Percentiles rank a stretch among this genome's conserved stretches.
Evolutionary conservation across 495 filamentous ascomycete species (phyloP).

Genomic region (Penicillium salamii): DNA sequence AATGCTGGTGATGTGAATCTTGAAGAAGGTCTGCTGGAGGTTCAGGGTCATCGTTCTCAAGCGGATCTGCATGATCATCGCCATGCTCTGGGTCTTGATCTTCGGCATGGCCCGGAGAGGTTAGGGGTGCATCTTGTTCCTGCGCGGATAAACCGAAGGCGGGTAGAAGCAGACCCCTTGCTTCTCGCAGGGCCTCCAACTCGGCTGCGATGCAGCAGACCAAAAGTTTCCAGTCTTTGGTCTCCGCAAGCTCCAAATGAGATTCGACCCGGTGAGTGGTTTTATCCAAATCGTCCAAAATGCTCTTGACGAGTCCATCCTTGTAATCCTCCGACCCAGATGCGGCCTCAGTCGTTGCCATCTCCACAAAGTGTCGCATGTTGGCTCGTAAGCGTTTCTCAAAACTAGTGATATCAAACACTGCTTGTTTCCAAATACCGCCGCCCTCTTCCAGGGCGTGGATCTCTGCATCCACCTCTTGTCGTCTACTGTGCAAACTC

Average conservation of each 20-base stretch:
- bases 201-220: conserved; percentile 88
- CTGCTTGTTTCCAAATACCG: conserved; percentile 71
- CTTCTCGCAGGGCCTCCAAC: conserved; percentile 75
- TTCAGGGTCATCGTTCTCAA: conserved; percentile 32
- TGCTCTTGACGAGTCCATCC: conserved; percentile 29
- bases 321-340: conserved; percentile 12
- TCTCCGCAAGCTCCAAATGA: conserved; percentile 40
- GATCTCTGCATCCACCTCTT: conserved; percentile 64
- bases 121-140: conserved; percentile 3
- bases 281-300: conserved; percentile 43
- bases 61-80: conserved; percentile 12
- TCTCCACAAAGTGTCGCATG: conserved; percentile 45
- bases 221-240: conserved; percentile 77
- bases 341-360: conserved; percentile 14
- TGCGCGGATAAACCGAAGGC: conserved; percentile 21
- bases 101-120: conserved; percentile 4
- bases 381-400: conserved; percentile 60
- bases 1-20: conserved; percentile 27
- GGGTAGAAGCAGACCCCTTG: conserved; percentile 59
- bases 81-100: neutral
- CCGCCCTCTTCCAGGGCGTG: conserved; percentile 80
- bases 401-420: conserved; percentile 62
- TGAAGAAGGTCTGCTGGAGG: conserved; percentile 40
- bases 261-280: conserved; percentile 38
- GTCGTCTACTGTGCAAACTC: conserved; percentile 53